Conservation (phyloP, 1,284 basidiomycete genomes). For the Trichosporon asahii region DNA sequence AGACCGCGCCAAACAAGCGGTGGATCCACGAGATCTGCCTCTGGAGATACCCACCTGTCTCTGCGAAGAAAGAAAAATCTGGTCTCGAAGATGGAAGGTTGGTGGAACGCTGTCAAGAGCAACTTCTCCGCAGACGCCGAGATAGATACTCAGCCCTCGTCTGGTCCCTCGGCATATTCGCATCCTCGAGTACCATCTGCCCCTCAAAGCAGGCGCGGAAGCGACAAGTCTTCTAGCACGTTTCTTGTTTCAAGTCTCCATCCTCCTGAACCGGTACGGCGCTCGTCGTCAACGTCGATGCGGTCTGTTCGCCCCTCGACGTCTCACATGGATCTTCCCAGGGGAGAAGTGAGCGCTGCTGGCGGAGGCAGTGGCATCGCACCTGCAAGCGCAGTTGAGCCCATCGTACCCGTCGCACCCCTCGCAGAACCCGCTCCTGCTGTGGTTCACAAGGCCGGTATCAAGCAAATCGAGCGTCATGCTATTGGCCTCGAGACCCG, state of each 20-base stretch:
- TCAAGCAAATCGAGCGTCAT: constrained; percentile 8
- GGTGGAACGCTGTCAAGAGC: constrained; percentile 54
- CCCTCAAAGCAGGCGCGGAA: constrained; percentile 35
- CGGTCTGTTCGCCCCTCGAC: constrained; percentile 33
- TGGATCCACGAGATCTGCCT: constrained; percentile 26
- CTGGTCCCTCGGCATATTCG: constrained; percentile 11
- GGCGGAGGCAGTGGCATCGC: no score
- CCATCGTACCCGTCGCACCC: neutral
- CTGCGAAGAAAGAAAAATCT: constrained; percentile 49
- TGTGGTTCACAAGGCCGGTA: neutral
- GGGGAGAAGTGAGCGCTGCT: neutral
- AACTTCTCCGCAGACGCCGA: constrained; percentile 44
- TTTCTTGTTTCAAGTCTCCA: constrained; percentile 19
- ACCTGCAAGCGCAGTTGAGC: neutral
- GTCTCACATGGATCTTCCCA: constrained; percentile 37
- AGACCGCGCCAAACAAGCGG: constrained; percentile 39
- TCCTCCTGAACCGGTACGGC: constrained; percentile 29
- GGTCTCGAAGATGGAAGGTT: constrained; percentile 53
- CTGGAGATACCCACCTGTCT: constrained; percentile 13
- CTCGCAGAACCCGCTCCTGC: neutral
- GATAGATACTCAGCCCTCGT: neutral
- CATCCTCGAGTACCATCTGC: constrained; percentile 38
- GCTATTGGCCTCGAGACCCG: constrained; percentile 36
- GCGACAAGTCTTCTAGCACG: constrained; percentile 24
- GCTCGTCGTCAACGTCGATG: constrained; percentile 28